phyloP scores from a whole-genome alignment of 2,329 filamentous ascomycete species.

The Colletotrichum horii region DNA sequence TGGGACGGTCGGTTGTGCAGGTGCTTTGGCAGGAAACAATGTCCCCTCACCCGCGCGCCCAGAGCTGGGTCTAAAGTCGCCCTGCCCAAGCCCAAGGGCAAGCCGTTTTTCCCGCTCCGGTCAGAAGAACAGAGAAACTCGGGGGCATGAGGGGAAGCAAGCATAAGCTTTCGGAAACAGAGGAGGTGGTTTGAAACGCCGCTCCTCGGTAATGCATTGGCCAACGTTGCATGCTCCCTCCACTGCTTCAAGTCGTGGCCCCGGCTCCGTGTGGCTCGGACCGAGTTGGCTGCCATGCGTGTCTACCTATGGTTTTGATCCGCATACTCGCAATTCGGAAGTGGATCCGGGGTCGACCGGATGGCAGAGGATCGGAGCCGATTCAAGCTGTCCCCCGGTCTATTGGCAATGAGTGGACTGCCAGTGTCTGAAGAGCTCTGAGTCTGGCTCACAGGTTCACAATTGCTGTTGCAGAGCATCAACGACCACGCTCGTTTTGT shows the following conservation, averaged over 20 bases:
- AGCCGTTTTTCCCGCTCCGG: neutral
- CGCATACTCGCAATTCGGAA: neutral
- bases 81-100: neutral
- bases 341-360: neutral
- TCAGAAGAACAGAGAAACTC: neutral
- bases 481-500: neutral
- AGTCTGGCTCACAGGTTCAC: neutral
- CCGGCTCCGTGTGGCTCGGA: neutral
- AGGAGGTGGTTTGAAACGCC: neutral
- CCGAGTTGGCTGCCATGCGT: neutral
- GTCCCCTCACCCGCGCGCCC: neutral
- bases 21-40: neutral
- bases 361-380: neutral
- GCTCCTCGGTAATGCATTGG: neutral
- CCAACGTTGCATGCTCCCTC: neutral
- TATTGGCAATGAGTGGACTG: neutral
- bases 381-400: neutral
- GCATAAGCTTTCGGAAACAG: conserved; percentile 10
- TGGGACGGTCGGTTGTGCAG: neutral
- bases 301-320: neutral
- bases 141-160: neutral
- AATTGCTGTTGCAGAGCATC: neutral
- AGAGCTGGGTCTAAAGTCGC: neutral
- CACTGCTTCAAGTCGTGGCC: neutral
- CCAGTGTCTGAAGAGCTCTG: neutral